These are phyloP conservation scores for Aspergillus coremiiformis DNA, from an alignment of 495 filamentous ascomycete species.

Conservation along the genomic window DNA sequence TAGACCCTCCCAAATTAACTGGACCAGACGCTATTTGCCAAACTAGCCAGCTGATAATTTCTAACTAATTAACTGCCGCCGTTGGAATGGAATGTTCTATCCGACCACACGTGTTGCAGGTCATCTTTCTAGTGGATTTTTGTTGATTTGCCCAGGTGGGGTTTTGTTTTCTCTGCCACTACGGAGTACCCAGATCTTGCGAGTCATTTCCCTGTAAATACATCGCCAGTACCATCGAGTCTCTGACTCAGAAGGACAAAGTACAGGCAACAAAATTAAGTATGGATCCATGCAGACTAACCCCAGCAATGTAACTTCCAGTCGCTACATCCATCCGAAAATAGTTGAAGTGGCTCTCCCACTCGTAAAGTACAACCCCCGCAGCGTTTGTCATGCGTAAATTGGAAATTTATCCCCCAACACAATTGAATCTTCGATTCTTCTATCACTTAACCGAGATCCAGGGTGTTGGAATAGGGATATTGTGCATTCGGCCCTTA, in stretches of 20 bases:
- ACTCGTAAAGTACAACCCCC: not conserved
- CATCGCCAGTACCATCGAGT: not conserved
- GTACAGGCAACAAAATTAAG: not conserved
- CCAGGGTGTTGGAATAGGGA: not conserved
- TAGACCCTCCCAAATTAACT: not conserved
- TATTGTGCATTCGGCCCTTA: not conserved
- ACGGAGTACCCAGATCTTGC: no score
- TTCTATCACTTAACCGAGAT: not conserved
- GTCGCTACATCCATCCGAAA: not conserved
- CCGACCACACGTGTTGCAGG: conserved; percentile 8
- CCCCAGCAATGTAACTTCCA: not conserved
- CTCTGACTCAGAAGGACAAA: not conserved
- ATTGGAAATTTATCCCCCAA: not conserved
- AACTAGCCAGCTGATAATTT: not conserved
- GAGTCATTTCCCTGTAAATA: no score
- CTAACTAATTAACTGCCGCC: not conserved
- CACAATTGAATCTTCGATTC: no score
- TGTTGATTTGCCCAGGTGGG: no score
- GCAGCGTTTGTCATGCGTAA: not conserved
- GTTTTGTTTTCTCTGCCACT: not conserved
- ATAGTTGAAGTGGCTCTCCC: not conserved
- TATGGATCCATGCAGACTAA: not conserved
- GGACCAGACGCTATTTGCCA: not conserved
- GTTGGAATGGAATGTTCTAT: conserved; percentile 4
- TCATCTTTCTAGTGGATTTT: not conserved